Evolutionary conservation across 441 rosid species (phyloP).

Genomic region (Metrosideros polymorpha): DNA sequence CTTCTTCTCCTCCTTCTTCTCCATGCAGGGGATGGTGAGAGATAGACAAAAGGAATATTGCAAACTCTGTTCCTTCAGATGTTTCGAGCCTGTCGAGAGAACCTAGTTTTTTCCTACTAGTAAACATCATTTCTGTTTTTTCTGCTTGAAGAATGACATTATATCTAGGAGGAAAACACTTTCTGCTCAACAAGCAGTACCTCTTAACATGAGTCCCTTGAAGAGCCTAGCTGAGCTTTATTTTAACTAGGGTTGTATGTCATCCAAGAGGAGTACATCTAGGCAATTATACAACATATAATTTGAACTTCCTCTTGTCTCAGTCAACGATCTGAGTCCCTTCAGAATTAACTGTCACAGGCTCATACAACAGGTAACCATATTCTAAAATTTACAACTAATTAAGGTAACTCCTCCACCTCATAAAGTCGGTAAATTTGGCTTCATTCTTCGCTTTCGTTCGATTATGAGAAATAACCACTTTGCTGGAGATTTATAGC

Average conservation of each 20-base stretch:
- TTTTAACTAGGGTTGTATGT: background rate
- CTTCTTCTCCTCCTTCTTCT: background rate
- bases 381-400: background rate
- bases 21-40: background rate
- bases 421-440: background rate
- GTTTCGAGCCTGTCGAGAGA: background rate
- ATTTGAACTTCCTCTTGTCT: background rate
- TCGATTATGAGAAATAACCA: background rate
- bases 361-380: background rate
- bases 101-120: background rate
- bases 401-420: background rate
- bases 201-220: background rate
- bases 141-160: background rate
- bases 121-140: background rate
- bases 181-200: background rate
- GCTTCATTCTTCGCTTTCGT: background rate
- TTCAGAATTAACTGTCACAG: background rate
- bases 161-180: background rate
- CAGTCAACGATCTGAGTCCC: background rate
- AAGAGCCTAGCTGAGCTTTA: background rate
- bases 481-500: background rate
- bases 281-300: background rate
- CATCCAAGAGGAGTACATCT: background rate
- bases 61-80: background rate
- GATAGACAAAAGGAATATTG: background rate